Evolutionary conservation across 192 early-diverging fungal species (phyloP).

Genomic region (Backusella parvicylindrica): DNA sequence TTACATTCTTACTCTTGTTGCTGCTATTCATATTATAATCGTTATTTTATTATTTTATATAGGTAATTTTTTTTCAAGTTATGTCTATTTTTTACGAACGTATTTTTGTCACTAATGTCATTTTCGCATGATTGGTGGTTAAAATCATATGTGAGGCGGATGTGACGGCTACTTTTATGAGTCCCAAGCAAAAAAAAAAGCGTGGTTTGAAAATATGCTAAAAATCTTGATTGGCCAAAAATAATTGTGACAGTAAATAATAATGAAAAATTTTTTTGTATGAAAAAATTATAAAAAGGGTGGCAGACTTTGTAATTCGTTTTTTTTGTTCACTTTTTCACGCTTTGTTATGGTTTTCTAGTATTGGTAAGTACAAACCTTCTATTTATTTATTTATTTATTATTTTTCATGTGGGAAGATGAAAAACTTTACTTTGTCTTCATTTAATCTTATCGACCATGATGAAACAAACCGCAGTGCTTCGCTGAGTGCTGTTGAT

Average conservation of each 20-base stretch:
- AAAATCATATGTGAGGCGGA: too few relatives aligned
- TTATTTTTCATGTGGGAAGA: constrained; percentile 14
- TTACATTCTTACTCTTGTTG: too few relatives aligned
- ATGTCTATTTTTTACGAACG: too few relatives aligned
- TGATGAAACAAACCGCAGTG: constrained; percentile 38
- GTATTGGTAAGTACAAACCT: background rate
- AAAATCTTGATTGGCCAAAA: background rate
- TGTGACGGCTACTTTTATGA: too few relatives aligned
- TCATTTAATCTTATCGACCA: constrained; percentile 41
- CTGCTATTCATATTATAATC: too few relatives aligned
- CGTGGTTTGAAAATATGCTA: background rate
- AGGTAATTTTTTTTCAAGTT: too few relatives aligned
- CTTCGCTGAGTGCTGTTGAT: constrained; percentile 41
- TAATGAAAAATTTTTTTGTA: background rate
- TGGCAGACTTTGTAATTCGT: background rate
- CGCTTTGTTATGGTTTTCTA: background rate
- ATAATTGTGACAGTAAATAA: background rate
- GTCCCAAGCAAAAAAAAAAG: too few relatives aligned
- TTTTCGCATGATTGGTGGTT: too few relatives aligned
- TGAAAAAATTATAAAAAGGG: background rate
- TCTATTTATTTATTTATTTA: background rate
- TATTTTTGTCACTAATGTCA: too few relatives aligned
- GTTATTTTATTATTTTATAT: too few relatives aligned
- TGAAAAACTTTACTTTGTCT: constrained; percentile 25
- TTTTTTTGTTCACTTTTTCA: background rate